These are phyloP conservation scores for Arachis hypogaea DNA, from an alignment of 306 rosid genomes.

Conservation along the genomic window DNA sequence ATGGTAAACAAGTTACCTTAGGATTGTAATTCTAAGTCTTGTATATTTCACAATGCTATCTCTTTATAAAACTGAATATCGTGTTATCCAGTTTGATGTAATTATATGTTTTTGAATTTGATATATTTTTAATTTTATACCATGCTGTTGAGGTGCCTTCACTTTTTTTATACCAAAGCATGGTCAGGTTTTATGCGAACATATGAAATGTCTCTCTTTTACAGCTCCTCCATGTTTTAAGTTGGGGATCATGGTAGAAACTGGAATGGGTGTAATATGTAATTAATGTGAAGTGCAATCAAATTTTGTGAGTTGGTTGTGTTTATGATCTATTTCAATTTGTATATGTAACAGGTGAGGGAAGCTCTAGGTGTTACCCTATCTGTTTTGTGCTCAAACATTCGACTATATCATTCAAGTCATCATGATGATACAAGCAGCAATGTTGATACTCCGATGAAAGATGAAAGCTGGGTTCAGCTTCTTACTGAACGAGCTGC, in stretches of 20 bases:
- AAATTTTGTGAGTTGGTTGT: constrained; percentile 28
- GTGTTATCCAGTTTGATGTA: constrained; percentile 7
- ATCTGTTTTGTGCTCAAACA: constrained; percentile 85
- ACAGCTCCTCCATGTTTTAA: constrained; percentile 14
- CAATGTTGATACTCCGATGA: constrained; percentile 48
- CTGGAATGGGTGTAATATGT: background rate
- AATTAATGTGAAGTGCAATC: background rate
- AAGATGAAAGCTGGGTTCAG: constrained; percentile 78
- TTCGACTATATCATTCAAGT: constrained; percentile 73
- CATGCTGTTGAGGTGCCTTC: background rate
- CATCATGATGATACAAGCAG: constrained; percentile 45
- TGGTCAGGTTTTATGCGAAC: constrained; percentile 20
- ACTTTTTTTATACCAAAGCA: background rate
- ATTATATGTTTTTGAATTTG: constrained; percentile 3
- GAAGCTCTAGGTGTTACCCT: constrained; percentile 91
- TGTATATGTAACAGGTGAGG: constrained; percentile 72
- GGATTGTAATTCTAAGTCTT: background rate
- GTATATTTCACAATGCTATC: constrained; percentile 7
- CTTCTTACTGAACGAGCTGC: constrained; percentile 64
- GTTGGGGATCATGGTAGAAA: background rate
- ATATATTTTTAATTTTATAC: background rate
- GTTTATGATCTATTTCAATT: constrained; percentile 40
- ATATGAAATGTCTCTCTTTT: background rate
- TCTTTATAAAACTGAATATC: constrained; percentile 13
- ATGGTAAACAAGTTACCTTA: constrained; percentile 10